phyloP scores from a whole-genome alignment of 148 eudicot genomes.

The Agrostemma githago region DNA sequence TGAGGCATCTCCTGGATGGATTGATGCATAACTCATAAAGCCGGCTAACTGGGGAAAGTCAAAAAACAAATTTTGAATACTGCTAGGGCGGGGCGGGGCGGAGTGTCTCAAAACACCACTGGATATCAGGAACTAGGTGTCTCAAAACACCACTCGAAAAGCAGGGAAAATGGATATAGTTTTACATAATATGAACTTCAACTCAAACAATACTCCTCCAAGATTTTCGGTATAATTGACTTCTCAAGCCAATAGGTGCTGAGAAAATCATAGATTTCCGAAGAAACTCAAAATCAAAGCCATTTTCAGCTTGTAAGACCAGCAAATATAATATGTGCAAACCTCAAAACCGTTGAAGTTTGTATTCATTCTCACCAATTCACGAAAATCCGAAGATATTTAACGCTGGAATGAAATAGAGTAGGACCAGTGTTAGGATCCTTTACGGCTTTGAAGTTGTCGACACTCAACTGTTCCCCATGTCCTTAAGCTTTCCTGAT shows the following conservation, averaged over 20 bases:
- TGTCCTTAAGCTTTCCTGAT: constrained; percentile 81
- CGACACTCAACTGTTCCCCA: constrained; percentile 90
- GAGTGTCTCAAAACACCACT: not conserved
- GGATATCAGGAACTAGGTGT: no score
- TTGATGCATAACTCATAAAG: not conserved
- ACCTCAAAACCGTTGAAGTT: no score
- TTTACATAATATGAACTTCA: no score
- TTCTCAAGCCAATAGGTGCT: constrained; percentile 3
- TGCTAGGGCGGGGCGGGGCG: no score
- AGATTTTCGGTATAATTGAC: not conserved
- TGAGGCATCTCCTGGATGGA: not conserved
- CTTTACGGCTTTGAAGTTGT: constrained; percentile 89
- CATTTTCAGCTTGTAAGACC: not conserved
- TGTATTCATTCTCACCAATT: no score
- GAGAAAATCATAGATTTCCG: no score
- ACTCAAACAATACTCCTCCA: not conserved
- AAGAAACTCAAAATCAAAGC: not conserved
- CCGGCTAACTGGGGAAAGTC: not conserved
- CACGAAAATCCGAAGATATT: not conserved
- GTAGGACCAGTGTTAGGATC: constrained; percentile 96
- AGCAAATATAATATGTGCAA: constrained; percentile 19
- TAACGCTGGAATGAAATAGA: constrained; percentile 69
- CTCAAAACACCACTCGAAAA: no score
- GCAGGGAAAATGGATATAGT: not conserved
- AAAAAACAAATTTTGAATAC: not conserved